Evolutionary conservation across 2,329 filamentous ascomycete genomes (phyloP).

Genomic region (Alternaria triticina): DNA sequence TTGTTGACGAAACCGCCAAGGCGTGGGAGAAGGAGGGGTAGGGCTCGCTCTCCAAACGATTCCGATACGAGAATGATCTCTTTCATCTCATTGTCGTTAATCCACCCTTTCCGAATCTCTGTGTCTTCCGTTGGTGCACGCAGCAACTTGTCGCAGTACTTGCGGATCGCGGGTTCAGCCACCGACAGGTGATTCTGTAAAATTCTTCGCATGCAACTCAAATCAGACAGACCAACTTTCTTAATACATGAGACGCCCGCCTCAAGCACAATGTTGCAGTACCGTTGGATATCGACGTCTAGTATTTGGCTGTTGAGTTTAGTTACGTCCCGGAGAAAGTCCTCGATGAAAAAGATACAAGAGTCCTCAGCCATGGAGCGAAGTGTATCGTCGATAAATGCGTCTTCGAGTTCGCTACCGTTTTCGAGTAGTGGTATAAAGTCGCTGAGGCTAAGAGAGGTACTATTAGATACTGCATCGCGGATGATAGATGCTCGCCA

Average conservation of each 20-base stretch:
- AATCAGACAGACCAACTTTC: too few relatives aligned
- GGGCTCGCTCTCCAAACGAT: background rate
- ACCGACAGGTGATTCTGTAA: background rate
- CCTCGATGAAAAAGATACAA: fast-evolving
- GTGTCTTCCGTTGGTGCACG: background rate
- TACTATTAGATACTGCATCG: background rate
- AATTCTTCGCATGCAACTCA: background rate
- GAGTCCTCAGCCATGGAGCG: background rate
- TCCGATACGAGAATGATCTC: background rate
- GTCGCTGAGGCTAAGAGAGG: fast-evolving
- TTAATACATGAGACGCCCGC: too few relatives aligned
- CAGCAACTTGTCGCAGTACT: background rate
- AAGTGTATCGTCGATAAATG: fast-evolving
- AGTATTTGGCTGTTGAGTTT: background rate
- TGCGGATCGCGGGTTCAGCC: background rate
- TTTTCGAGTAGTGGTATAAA: background rate
- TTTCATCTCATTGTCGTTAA: background rate
- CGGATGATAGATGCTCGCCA: background rate
- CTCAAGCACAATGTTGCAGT: background rate
- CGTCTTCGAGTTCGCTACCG: background rate
- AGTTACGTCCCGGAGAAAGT: background rate
- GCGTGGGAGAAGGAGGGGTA: background rate
- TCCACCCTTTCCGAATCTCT: background rate
- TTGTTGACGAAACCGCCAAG: background rate
- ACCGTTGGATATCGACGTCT: background rate